Conservation (phyloP, 371 early-diverging fungal species). For the Mortierella sp. region DNA sequence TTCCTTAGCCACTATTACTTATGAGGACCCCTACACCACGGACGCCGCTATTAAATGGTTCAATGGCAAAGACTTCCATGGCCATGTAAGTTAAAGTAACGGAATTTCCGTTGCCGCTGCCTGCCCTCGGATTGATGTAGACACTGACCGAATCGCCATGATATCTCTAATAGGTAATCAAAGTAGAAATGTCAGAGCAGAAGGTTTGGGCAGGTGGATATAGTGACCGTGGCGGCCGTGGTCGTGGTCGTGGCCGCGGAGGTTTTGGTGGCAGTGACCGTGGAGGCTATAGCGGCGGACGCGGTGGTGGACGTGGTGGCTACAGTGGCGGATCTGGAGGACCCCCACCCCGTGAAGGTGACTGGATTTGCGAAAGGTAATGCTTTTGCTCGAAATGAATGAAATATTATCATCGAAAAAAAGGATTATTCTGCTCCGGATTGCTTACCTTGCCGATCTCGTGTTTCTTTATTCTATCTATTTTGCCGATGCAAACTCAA, state of each 20-base stretch:
- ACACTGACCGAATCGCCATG: not conserved
- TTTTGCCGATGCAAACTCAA: not conserved
- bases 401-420: not conserved
- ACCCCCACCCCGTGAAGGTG: conserved; percentile 71
- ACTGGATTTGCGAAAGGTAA: conserved; percentile 78
- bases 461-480: not conserved
- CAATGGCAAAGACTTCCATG: conserved; percentile 64
- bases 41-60: conserved; percentile 82
- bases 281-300: conserved; percentile 26
- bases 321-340: conserved; percentile 57
- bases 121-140: conserved; percentile 57
- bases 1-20: conserved; percentile 72
- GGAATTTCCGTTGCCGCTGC: not conserved
- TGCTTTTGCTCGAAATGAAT: not conserved
- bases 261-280: conserved; percentile 38
- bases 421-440: not conserved
- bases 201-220: conserved; percentile 59
- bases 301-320: conserved; percentile 57
- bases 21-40: conserved; percentile 78
- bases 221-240: conserved; percentile 26
- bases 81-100: conserved; percentile 31
- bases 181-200: conserved; percentile 75
- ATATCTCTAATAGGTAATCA: conserved; percentile 56
- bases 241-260: conserved; percentile 51
- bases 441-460: not conserved